Evolutionary conservation across 2,329 filamentous ascomycete genomes (phyloP).

Genomic region (Aspergillus costaricaensis): DNA sequence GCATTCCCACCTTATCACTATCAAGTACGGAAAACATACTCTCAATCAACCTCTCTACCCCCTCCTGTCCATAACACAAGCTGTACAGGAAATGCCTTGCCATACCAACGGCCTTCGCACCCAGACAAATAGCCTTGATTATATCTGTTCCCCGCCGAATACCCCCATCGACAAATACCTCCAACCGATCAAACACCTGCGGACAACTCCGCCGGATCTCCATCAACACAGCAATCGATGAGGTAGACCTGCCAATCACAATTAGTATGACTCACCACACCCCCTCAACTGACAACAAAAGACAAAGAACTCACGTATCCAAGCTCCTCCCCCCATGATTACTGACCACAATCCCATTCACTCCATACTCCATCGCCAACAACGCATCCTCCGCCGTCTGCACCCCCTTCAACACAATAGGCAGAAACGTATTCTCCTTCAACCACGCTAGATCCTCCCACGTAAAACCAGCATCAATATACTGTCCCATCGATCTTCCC

Average conservation of each 20-base stretch:
- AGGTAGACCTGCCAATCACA: slow-evolving; percentile 32
- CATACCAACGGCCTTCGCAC: slow-evolving; percentile 57
- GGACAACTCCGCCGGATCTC: slow-evolving; percentile 56
- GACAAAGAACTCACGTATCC: slow-evolving; percentile 41
- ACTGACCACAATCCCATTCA: slow-evolving; percentile 58
- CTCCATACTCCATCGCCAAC: slow-evolving; percentile 51
- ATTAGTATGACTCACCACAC: not conserved
- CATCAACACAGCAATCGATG: slow-evolving; percentile 54
- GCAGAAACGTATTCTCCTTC: slow-evolving; percentile 49
- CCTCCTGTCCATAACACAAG: slow-evolving; percentile 56
- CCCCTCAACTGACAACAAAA: not conserved
- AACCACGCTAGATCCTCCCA: slow-evolving; percentile 61
- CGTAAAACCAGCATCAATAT: slow-evolving; percentile 54
- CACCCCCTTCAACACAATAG: slow-evolving; percentile 59
- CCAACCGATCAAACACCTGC: slow-evolving; percentile 52
- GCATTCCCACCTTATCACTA: not conserved
- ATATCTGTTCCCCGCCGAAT: slow-evolving; percentile 58
- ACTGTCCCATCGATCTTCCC: slow-evolving; percentile 55
- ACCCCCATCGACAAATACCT: slow-evolving; percentile 58
- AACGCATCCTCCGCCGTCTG: slow-evolving; percentile 59
- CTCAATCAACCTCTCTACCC: slow-evolving; percentile 56
- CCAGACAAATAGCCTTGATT: slow-evolving; percentile 56
- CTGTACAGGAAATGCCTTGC: slow-evolving; percentile 56
- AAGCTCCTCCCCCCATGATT: slow-evolving; percentile 62
- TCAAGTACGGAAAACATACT: slow-evolving; percentile 45